Evolutionary conservation across 202 grass and related monocot species (phyloP).

Genomic region (Setaria viridis): DNA sequence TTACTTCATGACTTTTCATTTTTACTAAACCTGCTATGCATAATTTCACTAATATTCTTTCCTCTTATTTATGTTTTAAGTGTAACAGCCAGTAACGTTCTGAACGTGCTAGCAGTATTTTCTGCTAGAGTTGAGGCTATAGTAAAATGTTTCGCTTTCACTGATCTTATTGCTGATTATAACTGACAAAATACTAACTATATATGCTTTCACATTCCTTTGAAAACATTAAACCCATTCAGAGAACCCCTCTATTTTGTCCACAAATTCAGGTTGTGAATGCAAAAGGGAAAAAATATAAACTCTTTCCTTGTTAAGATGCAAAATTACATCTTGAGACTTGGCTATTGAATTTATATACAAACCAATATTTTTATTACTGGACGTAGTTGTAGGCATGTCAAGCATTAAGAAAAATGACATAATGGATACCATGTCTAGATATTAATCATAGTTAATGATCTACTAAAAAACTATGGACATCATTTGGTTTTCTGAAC

Average conservation of each 20-base stretch:
- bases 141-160: background rate
- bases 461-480: conserved; percentile 24
- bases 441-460: conserved; percentile 44
- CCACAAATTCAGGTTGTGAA: conserved; percentile 19
- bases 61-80: background rate
- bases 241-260: conserved; percentile 24
- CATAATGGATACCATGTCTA: conserved; percentile 38
- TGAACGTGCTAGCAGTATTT: background rate
- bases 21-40: background rate
- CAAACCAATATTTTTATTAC: conserved; percentile 31
- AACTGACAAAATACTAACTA: conserved; percentile 15
- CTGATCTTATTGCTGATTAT: background rate
- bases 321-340: conserved; percentile 26
- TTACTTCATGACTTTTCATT: conserved; percentile 5
- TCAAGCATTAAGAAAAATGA: conserved; percentile 46
- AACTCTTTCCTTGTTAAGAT: conserved; percentile 1
- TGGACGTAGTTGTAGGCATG: conserved; percentile 31
- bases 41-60: background rate
- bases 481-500: conserved; percentile 28
- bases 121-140: conserved; percentile 4
- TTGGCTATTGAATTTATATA: conserved; percentile 24
- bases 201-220: conserved; percentile 30
- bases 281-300: conserved; percentile 26
- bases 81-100: background rate
- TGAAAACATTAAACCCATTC: background rate